Evolutionary conservation across 805 yeast genomes (phyloP).

Genomic region (Candida manassasensis): DNA sequence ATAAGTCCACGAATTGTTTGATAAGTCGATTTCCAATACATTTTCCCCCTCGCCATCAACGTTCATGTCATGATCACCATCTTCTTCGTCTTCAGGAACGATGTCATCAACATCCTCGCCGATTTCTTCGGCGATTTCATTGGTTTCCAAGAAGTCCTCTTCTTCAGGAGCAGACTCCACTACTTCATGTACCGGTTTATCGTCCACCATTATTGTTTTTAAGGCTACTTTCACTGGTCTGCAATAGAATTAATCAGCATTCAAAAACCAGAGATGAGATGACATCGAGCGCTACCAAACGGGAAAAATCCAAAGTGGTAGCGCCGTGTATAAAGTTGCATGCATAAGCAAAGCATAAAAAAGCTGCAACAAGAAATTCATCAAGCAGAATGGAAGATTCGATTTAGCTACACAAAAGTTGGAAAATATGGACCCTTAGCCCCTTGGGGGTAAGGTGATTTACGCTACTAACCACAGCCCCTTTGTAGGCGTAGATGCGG

Average conservation of each 20-base stretch:
- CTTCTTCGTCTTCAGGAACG: constrained; percentile 35
- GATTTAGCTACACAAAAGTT: too few species aligned
- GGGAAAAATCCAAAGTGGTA: too few species aligned
- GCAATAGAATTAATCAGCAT: not conserved
- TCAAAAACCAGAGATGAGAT: not conserved
- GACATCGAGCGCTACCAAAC: not conserved
- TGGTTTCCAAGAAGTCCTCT: constrained; percentile 24
- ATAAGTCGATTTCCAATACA: constrained; percentile 72
- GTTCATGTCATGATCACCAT: constrained; percentile 30
- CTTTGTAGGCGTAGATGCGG: too few species aligned
- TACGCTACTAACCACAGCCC: too few species aligned
- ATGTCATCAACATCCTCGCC: constrained; percentile 20
- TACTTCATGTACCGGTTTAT: constrained; percentile 1
- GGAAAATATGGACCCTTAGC: too few species aligned
- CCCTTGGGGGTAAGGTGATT: too few species aligned
- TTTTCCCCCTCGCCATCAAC: constrained; percentile 26
- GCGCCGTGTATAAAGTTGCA: too few species aligned
- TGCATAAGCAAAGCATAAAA: too few species aligned
- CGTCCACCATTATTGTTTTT: not conserved
- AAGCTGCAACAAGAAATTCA: too few species aligned
- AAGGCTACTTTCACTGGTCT: not conserved
- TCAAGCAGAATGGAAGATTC: too few species aligned
- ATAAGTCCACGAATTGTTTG: constrained; percentile 84
- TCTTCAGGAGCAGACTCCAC: constrained; percentile 20
- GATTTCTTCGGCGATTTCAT: constrained; percentile 34